Base-by-base conservation (phyloP, 371 early-diverging fungal genomes). In the Mucor sp. region DNA sequence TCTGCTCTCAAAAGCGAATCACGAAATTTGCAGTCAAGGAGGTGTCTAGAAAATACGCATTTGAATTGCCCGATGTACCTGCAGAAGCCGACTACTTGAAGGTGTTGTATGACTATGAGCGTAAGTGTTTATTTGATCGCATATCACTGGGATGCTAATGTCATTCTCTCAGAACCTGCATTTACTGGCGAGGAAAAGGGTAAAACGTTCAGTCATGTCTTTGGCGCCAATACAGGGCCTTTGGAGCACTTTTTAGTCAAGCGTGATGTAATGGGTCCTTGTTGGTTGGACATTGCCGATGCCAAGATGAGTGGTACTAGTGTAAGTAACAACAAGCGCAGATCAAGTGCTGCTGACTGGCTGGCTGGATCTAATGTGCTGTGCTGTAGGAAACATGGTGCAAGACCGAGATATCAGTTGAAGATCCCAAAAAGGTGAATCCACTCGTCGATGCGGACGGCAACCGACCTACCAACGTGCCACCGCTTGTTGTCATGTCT, bases 231-330 rank as follows among this genome's bases (percentile, higher is more conserved):
- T 53, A 96, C 97, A 4, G 85, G 87, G 25, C 95, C 97, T 2
- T 79, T 98, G n/a, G 99, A 99, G 76, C 88, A 91, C 53, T 91
- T 99, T 56, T 74, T 99, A 30, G 81, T 97, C 28, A 96, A 97
- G 74, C 90, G 97, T 44, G 91, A 94, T 68, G 80, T 99, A 35
- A 99, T 96, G 97, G 99, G 99, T 1, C 99, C 99, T 3, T 92
- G 93, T 68, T 99, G 99, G 99, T 78, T 99, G 6, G 76, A 84
- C 32, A 83, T 98, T 41, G 74, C 69, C 33, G 30, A 63, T 43
- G 80, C 88, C 5, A 66, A 65, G 39, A 65, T 86, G 9, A 78
- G 67, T 50, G 75, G 63, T 35, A 78, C 72, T 11, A 87, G 82
- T 63, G 89, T 87, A 78, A 69, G 74, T 70, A 1, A 35, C n/a